Evolutionary conservation across 495 filamentous ascomycete species (phyloP), one percentile per base, ranked within the genome.

Genomic region (Filosporella fistucella): DNA sequence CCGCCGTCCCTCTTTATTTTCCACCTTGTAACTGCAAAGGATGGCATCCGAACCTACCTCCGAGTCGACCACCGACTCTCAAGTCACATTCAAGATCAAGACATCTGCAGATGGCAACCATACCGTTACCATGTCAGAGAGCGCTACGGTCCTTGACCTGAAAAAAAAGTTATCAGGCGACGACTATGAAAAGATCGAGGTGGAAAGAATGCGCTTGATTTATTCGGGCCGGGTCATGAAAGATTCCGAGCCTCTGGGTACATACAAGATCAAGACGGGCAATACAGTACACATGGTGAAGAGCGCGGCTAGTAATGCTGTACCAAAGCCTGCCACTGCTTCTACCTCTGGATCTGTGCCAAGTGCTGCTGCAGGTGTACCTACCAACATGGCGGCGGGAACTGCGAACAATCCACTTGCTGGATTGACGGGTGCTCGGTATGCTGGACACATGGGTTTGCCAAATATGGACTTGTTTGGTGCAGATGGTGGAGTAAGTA

Each of bases 211-310:
- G 65, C 88, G 94, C 35, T 73, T 99, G 54, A 99, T 99, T 65
- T 97, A 97, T 68, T 96, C 91, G 6, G 94, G 94, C 22, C 82
- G 91, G 49, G 91, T 99, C 17, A 76, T 99, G 67, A 99, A 96
- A 69, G 88, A 99, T 61, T 79, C 80, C 32, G 90, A 97, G 51
- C 85, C 85, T 0, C 66, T 99, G 34, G 80, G 72, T 44, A 77
- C 80, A 20, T 95, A 94, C 69, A 99, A 96, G 69, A 88, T 99
- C 65, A 95, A 96, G 68, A 78, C 88, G 46, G 85, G 88, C n/a
- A 89, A 96, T 60, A 96, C 93, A 8, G 80, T 97, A 49, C 94
- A 99, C 65, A 74, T 99, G 58, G 94, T 99, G 45, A 95, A 94
- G 66, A 88, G 88, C 56, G 94, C 94, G 24, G 85, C 84, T 20